Conservation (phyloP, 148 eudicot genomes). For the Linanthus parryae region DNA sequence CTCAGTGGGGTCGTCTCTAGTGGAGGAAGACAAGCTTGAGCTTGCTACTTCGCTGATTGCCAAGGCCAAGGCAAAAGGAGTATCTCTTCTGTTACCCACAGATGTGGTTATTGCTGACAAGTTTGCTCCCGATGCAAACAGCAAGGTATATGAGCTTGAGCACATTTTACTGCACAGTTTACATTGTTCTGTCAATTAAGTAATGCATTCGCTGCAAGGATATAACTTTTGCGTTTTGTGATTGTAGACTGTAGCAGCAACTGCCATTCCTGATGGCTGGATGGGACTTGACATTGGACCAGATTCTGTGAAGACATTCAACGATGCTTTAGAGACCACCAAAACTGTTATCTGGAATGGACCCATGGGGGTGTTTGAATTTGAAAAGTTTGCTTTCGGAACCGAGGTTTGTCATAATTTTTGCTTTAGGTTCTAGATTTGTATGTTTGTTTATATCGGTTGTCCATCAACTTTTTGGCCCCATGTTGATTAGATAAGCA, state of each 20-base stretch:
- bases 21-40: constrained; percentile 80
- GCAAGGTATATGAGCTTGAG: too few relatives aligned
- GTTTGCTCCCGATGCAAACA: constrained; percentile 90
- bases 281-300: constrained; percentile 84
- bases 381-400: constrained; percentile 69
- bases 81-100: constrained; percentile 64
- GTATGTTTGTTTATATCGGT: neutral
- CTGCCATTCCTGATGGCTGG: constrained; percentile 76
- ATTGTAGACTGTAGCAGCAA: constrained; percentile 58
- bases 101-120: constrained; percentile 91
- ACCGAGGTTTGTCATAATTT: constrained; percentile 48
- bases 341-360: constrained; percentile 79
- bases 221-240: too few relatives aligned
- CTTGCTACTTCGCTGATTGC: constrained; percentile 74
- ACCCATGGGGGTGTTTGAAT: constrained; percentile 79
- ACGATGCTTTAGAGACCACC: constrained; percentile 71
- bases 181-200: too few relatives aligned
- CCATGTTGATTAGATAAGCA: neutral
- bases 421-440: too few relatives aligned
- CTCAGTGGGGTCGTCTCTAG: constrained; percentile 82
- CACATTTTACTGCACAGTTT: too few relatives aligned
- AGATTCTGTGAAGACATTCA: constrained; percentile 70
- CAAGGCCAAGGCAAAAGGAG: constrained; percentile 90
- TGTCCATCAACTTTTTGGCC: too few relatives aligned
- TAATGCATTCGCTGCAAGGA: too few relatives aligned